Percentiles rank a stretch among this genome's conserved stretches.
Conservation (phyloP, 2,329 filamentous ascomycete genomes). For the Sporothrix brasiliensis region DNA sequence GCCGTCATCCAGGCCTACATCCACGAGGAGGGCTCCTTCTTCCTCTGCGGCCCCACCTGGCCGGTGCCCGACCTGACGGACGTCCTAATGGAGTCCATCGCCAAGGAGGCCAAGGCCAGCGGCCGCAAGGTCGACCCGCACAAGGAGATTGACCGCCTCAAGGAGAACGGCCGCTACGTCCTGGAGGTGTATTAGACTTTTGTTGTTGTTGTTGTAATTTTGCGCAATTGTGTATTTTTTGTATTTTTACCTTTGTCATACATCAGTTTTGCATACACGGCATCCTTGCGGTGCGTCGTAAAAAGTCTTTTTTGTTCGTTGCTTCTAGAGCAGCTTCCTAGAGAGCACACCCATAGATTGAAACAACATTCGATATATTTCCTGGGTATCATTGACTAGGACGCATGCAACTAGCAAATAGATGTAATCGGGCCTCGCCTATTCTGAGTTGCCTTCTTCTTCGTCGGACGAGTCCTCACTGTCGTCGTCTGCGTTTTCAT, state of each 20-base stretch:
- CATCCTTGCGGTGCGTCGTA: constrained; percentile 1
- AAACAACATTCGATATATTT: constrained; percentile 5
- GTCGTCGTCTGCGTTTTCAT: neutral
- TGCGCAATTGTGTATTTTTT: neutral
- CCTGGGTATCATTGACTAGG: neutral
- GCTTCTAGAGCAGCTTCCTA: constrained; percentile 9
- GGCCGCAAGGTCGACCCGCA: constrained; percentile 80
- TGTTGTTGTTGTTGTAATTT: neutral
- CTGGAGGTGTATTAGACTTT: constrained; percentile 85
- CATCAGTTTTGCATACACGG: neutral
- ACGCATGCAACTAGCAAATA: too few species aligned
- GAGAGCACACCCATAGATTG: neutral
- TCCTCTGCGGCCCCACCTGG: constrained; percentile 97
- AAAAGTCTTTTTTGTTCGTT: constrained; percentile 3
- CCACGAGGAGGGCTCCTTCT: constrained; percentile 86
- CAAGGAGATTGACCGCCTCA: constrained; percentile 95
- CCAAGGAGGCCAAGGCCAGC: constrained; percentile 67
- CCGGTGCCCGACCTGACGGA: constrained; percentile 95
- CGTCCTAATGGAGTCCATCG: constrained; percentile 91
- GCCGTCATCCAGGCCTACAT: constrained; percentile 88
- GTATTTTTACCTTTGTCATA: neutral
- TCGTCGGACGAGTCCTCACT: neutral
- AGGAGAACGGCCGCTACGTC: constrained; percentile 93
- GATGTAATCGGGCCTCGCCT: neutral
- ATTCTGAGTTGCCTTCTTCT: neutral